phyloP scores from a whole-genome alignment of 495 filamentous ascomycete species.

The Neurospora sp. region DNA sequence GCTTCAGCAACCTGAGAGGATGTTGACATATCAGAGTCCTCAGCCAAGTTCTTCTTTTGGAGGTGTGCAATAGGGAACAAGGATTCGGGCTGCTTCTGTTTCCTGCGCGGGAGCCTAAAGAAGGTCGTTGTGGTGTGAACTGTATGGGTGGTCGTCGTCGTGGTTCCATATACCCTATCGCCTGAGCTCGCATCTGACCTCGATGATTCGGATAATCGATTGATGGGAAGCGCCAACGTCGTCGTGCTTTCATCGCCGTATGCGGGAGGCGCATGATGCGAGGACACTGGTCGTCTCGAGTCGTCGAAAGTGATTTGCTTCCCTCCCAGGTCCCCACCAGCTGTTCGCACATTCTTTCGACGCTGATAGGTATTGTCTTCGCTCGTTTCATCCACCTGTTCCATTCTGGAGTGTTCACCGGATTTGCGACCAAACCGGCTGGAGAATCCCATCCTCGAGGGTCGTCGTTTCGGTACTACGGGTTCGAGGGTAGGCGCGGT shows the following conservation, averaged over 20 bases:
- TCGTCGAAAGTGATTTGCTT: slow-evolving; percentile 57
- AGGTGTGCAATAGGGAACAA: slow-evolving; percentile 67
- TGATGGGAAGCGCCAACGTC: slow-evolving; percentile 55
- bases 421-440: slow-evolving; percentile 31
- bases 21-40: slow-evolving; percentile 21
- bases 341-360: not conserved
- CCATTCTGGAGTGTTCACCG: slow-evolving; percentile 30
- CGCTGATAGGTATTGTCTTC: not conserved
- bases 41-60: slow-evolving; percentile 55
- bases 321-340: slow-evolving; percentile 21
- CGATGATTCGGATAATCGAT: slow-evolving; percentile 81
- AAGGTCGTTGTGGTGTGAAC: slow-evolving; percentile 59
- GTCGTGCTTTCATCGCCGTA: slow-evolving; percentile 59
- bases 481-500: slow-evolving; percentile 76
- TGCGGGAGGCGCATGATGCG: slow-evolving; percentile 42
- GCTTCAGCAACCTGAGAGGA: slow-evolving; percentile 19
- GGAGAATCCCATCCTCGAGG: slow-evolving; percentile 39
- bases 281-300: slow-evolving; percentile 48
- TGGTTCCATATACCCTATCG: slow-evolving; percentile 59
- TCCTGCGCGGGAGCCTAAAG: slow-evolving; percentile 73
- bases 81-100: slow-evolving; percentile 63
- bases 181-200: slow-evolving; percentile 77
- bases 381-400: slow-evolving; percentile 19
- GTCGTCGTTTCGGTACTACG: slow-evolving; percentile 37
- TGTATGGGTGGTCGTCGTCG: slow-evolving; percentile 50